phyloP scores from a whole-genome alignment of 768 basidiomycete species.

The Cyathus striatus region DNA sequence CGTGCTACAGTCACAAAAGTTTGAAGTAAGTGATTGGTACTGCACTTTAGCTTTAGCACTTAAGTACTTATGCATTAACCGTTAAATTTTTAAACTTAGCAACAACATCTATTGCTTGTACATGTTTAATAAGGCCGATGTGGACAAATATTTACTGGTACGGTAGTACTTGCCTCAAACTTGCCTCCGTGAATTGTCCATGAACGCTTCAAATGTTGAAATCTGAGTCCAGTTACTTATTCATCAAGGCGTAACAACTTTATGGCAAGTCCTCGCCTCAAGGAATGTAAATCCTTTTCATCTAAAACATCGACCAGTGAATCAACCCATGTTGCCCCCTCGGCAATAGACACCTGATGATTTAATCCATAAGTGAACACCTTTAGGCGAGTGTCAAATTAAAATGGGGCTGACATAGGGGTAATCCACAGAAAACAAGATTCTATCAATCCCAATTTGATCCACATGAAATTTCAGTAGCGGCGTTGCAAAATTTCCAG shows the following conservation, averaged over 20 bases:
- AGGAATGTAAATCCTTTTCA: slow-evolving; percentile 14
- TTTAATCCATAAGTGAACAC: neutral
- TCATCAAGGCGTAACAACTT: slow-evolving; percentile 22
- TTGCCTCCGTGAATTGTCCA: too few species aligned
- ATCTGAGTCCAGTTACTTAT: slow-evolving; percentile 1
- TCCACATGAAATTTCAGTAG: slow-evolving; percentile 32
- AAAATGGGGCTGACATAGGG: slow-evolving; percentile 19
- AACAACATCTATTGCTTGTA: too few species aligned
- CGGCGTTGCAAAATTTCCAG: slow-evolving; percentile 34
- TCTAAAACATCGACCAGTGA: slow-evolving; percentile 13
- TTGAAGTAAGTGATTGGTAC: too few species aligned
- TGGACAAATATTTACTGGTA: too few species aligned
- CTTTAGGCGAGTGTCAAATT: neutral
- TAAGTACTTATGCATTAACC: too few species aligned
- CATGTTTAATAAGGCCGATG: too few species aligned
- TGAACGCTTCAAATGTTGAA: too few species aligned
- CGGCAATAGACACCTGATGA: slow-evolving; percentile 16
- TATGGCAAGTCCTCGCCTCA: slow-evolving; percentile 22
- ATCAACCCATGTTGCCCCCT: slow-evolving; percentile 19
- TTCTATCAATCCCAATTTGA: slow-evolving; percentile 34
- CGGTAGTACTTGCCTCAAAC: too few species aligned
- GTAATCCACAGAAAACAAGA: slow-evolving; percentile 36
- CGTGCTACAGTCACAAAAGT: too few species aligned
- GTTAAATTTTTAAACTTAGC: too few species aligned
- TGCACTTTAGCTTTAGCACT: too few species aligned